Percentiles rank a stretch among this genome's conserved stretches.
phyloP scores from a whole-genome alignment of 2,329 filamentous ascomycete species.

The Domatiomyces globalis region DNA sequence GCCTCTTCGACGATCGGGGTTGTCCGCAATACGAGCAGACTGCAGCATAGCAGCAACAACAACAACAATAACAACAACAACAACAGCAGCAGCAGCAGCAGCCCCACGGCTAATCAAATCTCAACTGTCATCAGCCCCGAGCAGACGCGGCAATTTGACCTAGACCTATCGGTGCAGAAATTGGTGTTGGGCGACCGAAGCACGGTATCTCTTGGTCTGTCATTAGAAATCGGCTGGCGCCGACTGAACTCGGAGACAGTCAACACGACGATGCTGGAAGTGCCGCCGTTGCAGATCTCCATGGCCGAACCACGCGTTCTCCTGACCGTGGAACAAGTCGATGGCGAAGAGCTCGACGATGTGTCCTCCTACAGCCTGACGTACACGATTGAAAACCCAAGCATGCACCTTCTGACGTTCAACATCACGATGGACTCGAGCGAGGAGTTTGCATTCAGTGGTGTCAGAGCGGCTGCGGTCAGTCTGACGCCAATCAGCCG shows the following conservation, averaged over 20 bases:
- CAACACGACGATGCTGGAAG: constrained; percentile 55
- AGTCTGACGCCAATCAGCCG: constrained; percentile 73
- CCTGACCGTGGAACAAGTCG: constrained; percentile 3
- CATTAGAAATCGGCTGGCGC: constrained; percentile 64
- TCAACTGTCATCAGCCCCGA: constrained; percentile 42
- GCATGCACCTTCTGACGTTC: constrained; percentile 87
- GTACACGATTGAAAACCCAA: constrained; percentile 82
- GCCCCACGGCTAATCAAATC: constrained; percentile 3
- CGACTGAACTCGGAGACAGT: constrained; percentile 33
- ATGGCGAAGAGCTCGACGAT: background rate
- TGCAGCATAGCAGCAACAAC: constrained; percentile 19
- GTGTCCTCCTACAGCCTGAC: constrained; percentile 14
- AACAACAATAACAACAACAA: constrained; percentile 9
- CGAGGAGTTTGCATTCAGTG: constrained; percentile 85
- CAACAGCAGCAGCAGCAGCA: constrained; percentile 9
- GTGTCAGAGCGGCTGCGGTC: constrained; percentile 64
- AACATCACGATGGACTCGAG: constrained; percentile 82
- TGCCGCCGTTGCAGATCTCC: constrained; percentile 68
- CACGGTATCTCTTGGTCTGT: constrained; percentile 58
- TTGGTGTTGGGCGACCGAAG: constrained; percentile 66
- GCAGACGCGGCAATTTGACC: constrained; percentile 56
- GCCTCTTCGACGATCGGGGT: constrained; percentile 32
- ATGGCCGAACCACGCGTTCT: constrained; percentile 79
- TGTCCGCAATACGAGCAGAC: constrained; percentile 17
- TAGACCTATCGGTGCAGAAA: constrained; percentile 63